These are phyloP conservation scores for Tetrapyrgos nigripes DNA, from an alignment of 1,284 basidiomycete genomes.

Conservation along the genomic window DNA sequence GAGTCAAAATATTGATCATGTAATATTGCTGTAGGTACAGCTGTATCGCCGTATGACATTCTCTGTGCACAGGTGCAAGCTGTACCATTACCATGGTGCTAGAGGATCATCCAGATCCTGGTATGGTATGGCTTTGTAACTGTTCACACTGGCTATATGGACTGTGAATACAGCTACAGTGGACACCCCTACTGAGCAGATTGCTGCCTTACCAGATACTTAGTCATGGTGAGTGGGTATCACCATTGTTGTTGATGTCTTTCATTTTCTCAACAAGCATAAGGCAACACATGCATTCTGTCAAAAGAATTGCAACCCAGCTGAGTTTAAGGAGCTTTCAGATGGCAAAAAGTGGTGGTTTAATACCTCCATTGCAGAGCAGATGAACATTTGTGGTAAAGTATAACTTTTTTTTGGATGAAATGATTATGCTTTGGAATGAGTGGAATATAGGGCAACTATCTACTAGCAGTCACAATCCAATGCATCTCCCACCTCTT, in stretches of 20 bases:
- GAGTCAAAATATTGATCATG: too few relatives aligned
- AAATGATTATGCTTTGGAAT: conserved; percentile 4
- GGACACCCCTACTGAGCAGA: too few relatives aligned
- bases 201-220: too few relatives aligned
- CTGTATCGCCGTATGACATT: too few relatives aligned
- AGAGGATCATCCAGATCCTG: too few relatives aligned
- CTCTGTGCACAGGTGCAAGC: too few relatives aligned
- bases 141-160: too few relatives aligned
- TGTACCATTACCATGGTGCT: too few relatives aligned
- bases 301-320: conserved; percentile 13
- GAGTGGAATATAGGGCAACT: background rate
- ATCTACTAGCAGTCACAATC: background rate
- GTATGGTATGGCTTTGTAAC: too few relatives aligned
- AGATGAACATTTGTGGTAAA: conserved; percentile 5
- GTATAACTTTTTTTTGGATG: conserved; percentile 14
- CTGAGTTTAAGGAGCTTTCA: conserved; percentile 9
- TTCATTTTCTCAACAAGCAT: conserved; percentile 17
- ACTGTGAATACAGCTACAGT: too few relatives aligned
- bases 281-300: conserved; percentile 7
- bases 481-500: background rate
- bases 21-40: too few relatives aligned
- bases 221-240: background rate
- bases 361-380: conserved; percentile 9
- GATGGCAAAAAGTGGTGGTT: conserved; percentile 4
- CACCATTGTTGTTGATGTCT: conserved; percentile 1